These are phyloP conservation scores for Penicillium odoratum DNA, from an alignment of 495 filamentous ascomycete species.

Conservation along the genomic window DNA sequence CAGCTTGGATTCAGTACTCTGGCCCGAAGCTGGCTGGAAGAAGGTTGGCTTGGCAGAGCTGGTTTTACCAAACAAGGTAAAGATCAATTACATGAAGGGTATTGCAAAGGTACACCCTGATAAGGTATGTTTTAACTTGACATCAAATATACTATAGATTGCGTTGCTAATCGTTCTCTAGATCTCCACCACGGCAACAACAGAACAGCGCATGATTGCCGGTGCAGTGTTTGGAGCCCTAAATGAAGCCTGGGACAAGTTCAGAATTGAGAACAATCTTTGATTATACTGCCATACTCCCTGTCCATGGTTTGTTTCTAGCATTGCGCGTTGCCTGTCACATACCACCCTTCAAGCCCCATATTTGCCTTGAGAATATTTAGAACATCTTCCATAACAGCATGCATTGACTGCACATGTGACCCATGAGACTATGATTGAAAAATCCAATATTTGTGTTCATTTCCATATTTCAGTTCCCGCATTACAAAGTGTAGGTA, in stretches of 20 bases:
- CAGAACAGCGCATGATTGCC: slow-evolving; percentile 91
- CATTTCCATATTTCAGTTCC: background rate
- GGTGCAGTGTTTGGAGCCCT: slow-evolving; percentile 86
- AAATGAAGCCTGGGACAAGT: slow-evolving; percentile 99
- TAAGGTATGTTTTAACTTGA: slow-evolving; percentile 66
- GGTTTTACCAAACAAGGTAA: slow-evolving; percentile 86
- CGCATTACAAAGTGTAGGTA: background rate
- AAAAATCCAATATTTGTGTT: background rate
- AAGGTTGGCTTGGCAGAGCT: slow-evolving; percentile 92
- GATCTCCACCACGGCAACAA: slow-evolving; percentile 86
- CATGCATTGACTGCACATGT: slow-evolving; percentile 3
- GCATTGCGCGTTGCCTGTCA: slow-evolving; percentile 6
- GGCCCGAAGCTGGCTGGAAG: slow-evolving; percentile 93
- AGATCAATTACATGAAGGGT: slow-evolving; percentile 97
- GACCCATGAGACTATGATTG: slow-evolving; percentile 5
- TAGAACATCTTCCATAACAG: slow-evolving; percentile 4
- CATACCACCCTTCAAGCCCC: background rate
- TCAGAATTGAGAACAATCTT: slow-evolving; percentile 80
- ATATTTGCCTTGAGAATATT: background rate
- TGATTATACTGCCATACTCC: slow-evolving; percentile 16
- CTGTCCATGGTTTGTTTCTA: slow-evolving; percentile 12
- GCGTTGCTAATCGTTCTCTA: slow-evolving; percentile 33
- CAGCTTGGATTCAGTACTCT: slow-evolving; percentile 87
- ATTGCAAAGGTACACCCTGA: slow-evolving; percentile 98
- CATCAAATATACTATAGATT: background rate